Evolutionary conservation across 306 rosid species (phyloP).

Genomic region (Biancaea sappan): DNA sequence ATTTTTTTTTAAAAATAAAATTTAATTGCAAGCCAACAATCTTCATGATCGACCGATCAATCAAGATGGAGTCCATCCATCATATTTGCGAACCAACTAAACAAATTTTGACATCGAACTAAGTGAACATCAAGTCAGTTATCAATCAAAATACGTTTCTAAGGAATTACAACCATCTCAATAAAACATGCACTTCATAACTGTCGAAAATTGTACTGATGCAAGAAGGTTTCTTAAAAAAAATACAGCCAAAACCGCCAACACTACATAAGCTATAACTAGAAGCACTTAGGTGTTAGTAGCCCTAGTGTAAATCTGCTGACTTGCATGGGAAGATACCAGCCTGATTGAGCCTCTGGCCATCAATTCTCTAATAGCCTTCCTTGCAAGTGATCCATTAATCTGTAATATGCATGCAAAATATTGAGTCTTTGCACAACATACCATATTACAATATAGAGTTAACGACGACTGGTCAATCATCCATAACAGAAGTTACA

Average conservation of each 20-base stretch:
- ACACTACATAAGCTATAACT: constrained; percentile 25
- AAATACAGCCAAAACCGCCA: constrained; percentile 24
- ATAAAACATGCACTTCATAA: constrained; percentile 23
- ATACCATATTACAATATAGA: background rate
- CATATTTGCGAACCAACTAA: background rate
- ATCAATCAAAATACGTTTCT: background rate
- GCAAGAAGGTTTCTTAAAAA: constrained; percentile 8
- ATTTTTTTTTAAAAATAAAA: too few species aligned
- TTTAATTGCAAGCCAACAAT: too few species aligned
- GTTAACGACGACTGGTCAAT: background rate
- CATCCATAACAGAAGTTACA: background rate
- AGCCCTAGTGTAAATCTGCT: constrained; percentile 79
- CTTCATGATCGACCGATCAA: too few species aligned
- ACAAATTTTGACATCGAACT: background rate
- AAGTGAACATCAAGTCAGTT: background rate
- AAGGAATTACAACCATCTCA: constrained; percentile 1
- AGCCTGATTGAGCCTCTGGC: constrained; percentile 68
- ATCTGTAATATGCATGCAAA: constrained; percentile 41
- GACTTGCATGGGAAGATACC: constrained; percentile 77
- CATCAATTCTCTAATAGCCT: constrained; percentile 70
- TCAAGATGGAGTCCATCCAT: too few species aligned
- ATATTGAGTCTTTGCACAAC: background rate
- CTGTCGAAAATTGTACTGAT: constrained; percentile 15
- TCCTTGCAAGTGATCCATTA: constrained; percentile 77
- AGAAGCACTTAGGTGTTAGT: constrained; percentile 58